Base-by-base conservation (phyloP, 1,284 basidiomycete species). In the Cystobasidium slooffiae region DNA sequence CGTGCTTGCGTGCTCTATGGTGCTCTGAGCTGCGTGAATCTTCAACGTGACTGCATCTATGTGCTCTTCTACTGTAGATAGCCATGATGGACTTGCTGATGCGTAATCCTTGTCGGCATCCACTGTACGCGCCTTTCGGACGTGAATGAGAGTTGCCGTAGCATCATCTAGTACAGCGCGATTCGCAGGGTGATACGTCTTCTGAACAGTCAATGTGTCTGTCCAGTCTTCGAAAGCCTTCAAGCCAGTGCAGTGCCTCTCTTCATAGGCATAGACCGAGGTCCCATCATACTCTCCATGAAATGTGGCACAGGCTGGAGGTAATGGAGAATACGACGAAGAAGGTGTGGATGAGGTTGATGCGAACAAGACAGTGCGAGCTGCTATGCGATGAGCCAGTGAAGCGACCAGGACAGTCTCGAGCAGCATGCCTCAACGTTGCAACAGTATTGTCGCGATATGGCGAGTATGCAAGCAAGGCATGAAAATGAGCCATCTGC, bases 221-320 rank as follows among this genome's bases (percentile, higher is more conserved):
- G 46, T 55, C 51, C 12, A 37, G 49, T 18, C 31, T 8, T 62
- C 53, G 10, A 73, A 44, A 18, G 49, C 43, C 3, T 44, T 14
- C 58, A 66, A 41, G 49, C 64, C 39, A 31, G 18, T 43, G 58
- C 70, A 73, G 1, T 46, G 5, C 6, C 44, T 24, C 41, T 73
- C 51, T 16, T 63, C 39, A 18, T 52, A 31, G 31, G 14, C 12
- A 61, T 63, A 72, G 10, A 72, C 69, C 7, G 46, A 31, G 2
- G 69, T 72, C 10, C 69, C 69, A 12, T 72, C 59, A 49, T 72
- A 72, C 52, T 39, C 44, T n/a, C 69, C 69, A 22, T 72, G 69
- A 51, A 51, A 72, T 44, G 69, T 72, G 20, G 43, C 53, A 43
- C 68, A 66, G 16, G 22, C 64, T 66, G 64, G 51, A 0, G 43